A percentile compares a stretch with the other conserved stretches of the same genome.
These are phyloP conservation scores for Chlorencoelia australis DNA, from an alignment of 2,329 filamentous ascomycete genomes.

Conservation along the genomic window DNA sequence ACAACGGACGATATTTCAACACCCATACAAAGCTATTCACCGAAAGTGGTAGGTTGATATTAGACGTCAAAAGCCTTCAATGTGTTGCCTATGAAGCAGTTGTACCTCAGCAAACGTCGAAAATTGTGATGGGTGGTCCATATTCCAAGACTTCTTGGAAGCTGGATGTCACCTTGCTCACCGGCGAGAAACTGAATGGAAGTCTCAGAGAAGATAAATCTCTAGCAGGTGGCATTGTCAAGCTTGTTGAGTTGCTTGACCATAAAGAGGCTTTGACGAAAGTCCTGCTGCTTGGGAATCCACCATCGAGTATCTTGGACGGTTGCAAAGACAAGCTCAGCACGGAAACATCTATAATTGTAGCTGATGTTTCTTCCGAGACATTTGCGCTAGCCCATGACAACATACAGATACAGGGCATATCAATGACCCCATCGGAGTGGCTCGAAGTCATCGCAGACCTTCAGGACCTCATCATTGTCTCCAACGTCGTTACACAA, in stretches of 20 bases:
- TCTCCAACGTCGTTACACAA: no score
- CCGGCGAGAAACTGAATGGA: no score
- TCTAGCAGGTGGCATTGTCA: background rate
- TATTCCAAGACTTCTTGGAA: background rate
- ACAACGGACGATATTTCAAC: constrained; percentile 1
- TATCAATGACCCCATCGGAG: background rate
- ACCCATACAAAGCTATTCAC: background rate
- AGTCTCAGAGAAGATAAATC: no score
- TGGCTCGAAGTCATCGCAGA: constrained; percentile 37
- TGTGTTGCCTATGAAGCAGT: background rate
- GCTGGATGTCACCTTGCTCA: no score
- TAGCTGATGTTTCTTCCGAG: no score
- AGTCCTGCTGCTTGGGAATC: background rate
- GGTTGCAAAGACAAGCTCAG: no score
- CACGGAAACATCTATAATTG: no score
- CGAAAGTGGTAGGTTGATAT: background rate
- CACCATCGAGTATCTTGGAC: no score
- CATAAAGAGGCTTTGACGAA: background rate
- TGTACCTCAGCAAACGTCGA: background rate
- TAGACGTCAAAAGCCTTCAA: background rate
- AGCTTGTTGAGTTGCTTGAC: background rate
- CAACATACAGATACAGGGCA: no score
- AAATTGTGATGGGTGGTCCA: background rate
- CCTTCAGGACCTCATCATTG: no score
- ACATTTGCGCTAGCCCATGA: no score